These are phyloP conservation scores for Begonia fuchsioides DNA, from an alignment of 306 rosid genomes.

Conservation along the genomic window DNA sequence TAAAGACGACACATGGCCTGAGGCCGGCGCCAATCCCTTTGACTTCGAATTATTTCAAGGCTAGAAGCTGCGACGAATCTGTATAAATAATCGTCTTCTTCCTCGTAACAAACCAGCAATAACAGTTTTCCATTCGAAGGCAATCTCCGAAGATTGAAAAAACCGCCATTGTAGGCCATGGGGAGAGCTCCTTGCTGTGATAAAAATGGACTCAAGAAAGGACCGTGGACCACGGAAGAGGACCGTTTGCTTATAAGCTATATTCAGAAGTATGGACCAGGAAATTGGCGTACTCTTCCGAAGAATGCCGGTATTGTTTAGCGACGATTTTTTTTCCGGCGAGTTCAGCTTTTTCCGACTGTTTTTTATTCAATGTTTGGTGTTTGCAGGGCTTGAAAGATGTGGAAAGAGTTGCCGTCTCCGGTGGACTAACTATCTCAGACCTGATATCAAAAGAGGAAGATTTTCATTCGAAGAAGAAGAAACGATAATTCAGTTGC, in stretches of 20 bases:
- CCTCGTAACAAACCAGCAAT: conserved; percentile 14
- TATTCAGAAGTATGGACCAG: conserved; percentile 58
- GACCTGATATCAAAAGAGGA: too few species aligned
- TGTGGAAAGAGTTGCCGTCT: conserved; percentile 98
- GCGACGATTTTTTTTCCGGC: neutral
- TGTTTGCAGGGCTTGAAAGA: conserved; percentile 45
- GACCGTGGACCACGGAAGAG: conserved; percentile 95
- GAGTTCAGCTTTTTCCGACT: neutral
- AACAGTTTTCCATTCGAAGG: neutral
- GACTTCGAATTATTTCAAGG: conserved; percentile 10
- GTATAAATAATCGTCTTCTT: conserved; percentile 20
- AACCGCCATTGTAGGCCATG: conserved; percentile 18
- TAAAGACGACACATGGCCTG: conserved; percentile 21
- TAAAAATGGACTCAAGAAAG: too few species aligned
- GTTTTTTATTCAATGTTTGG: neutral
- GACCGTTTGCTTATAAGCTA: conserved; percentile 44
- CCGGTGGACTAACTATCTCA: too few species aligned
- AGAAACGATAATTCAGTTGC: too few species aligned
- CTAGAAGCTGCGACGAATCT: neutral
- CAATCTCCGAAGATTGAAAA: neutral
- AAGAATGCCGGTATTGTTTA: conserved; percentile 50
- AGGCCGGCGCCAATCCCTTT: too few species aligned
- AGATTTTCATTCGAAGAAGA: too few species aligned
- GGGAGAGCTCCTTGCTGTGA: too few species aligned
- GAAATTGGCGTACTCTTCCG: conserved; percentile 82